These are phyloP conservation scores for Cadophora sp. DNA, from an alignment of 2,329 filamentous ascomycete genomes.

Conservation along the genomic window DNA sequence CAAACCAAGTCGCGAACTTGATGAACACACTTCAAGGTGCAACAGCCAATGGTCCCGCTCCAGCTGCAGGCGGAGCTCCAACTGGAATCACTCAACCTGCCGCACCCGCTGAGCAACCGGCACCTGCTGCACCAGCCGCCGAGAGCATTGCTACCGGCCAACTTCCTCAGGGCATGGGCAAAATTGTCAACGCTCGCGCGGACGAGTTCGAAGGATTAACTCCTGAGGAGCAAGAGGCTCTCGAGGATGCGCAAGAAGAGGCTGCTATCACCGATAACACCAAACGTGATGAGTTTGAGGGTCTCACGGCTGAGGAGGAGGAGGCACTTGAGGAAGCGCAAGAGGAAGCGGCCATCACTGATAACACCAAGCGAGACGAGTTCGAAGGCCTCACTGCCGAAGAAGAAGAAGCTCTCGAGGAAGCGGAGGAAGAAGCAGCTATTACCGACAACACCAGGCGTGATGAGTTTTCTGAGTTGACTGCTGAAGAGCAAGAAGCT, in stretches of 20 bases:
- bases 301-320: not conserved
- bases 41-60: slow-evolving; percentile 18
- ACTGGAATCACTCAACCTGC: not conserved
- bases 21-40: slow-evolving; percentile 30
- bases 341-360: not conserved
- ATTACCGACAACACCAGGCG: not conserved
- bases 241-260: slow-evolving; percentile 9
- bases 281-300: not conserved
- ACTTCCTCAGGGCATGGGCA: slow-evolving; percentile 24
- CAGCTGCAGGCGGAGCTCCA: not conserved
- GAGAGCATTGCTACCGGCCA: not conserved
- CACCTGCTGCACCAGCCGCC: slow-evolving; percentile 25
- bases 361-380: not conserved
- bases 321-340: slow-evolving; percentile 1
- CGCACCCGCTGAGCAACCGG: not conserved
- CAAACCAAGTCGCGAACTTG: slow-evolving; percentile 23
- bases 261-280: not conserved
- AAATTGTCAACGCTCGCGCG: slow-evolving; percentile 10
- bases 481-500: slow-evolving; percentile 7
- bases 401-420: slow-evolving; percentile 7
- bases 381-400: slow-evolving; percentile 3
- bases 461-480: not conserved
- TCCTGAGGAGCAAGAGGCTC: not conserved
- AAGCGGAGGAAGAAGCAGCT: slow-evolving; percentile 8
- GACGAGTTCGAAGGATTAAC: not conserved